phyloP scores from a whole-genome alignment of 2,329 filamentous ascomycete species.

The Phaeosphaeriaceae sp. region DNA sequence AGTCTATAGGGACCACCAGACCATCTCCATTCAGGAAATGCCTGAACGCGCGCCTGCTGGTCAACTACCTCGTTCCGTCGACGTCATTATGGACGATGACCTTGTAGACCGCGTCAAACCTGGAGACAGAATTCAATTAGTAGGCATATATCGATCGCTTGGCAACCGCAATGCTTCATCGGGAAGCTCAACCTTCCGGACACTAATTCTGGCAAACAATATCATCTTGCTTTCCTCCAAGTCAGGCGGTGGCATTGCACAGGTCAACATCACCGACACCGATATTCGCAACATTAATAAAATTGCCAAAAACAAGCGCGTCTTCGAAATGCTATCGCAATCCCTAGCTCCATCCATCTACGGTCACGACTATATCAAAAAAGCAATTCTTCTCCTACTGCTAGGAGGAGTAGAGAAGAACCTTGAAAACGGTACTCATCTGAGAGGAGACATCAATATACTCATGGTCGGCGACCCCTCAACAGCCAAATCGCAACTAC shows the following conservation, averaged over 20 bases:
- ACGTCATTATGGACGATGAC: conserved; percentile 96
- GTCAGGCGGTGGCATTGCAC: conserved; percentile 90
- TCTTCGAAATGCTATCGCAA: conserved; percentile 91
- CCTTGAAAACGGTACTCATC: conserved; percentile 93
- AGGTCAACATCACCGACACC: conserved; percentile 90
- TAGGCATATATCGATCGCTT: conserved; percentile 93
- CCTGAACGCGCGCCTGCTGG: conserved; percentile 94
- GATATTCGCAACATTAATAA: conserved; percentile 99
- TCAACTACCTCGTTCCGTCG: conserved; percentile 91
- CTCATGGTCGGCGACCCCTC: conserved; percentile 99
- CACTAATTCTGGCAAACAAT: conserved; percentile 91
- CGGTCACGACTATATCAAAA: conserved; percentile 97
- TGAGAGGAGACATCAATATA: conserved; percentile 98
- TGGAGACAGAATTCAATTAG: conserved; percentile 92
- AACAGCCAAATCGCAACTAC: conserved; percentile 96
- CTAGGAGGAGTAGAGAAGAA: conserved; percentile 98
- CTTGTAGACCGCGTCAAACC: conserved; percentile 94
- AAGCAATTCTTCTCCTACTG: conserved; percentile 93
- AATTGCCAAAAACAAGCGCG: conserved; percentile 88
- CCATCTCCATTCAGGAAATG: conserved; percentile 99
- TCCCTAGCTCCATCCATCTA: conserved; percentile 96
- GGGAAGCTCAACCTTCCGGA: conserved; percentile 93
- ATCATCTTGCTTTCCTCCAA: conserved; percentile 94
- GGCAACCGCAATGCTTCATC: conserved; percentile 92
- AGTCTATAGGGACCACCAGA: conserved; percentile 95